Percentiles rank a stretch among this genome's conserved stretches.
Evolutionary conservation across 306 rosid species (phyloP).

Genomic region (Neltuma alba): DNA sequence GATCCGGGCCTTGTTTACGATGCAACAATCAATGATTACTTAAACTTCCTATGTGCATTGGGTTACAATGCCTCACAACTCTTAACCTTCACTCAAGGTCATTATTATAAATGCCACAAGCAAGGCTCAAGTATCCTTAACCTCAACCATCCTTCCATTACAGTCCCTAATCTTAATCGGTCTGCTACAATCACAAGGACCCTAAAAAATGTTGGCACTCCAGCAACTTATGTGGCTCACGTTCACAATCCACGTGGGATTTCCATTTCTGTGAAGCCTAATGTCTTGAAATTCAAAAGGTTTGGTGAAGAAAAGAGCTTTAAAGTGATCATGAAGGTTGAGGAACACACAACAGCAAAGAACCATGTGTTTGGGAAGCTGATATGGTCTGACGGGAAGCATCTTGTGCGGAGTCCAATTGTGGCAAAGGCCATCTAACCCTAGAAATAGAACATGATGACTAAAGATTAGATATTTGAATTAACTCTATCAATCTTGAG

Average conservation of each 20-base stretch:
- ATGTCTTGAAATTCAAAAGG: slow-evolving; percentile 54
- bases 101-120: slow-evolving; percentile 52
- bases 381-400: slow-evolving; percentile 83
- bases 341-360: slow-evolving; percentile 37
- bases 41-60: slow-evolving; percentile 65
- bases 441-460: slow-evolving; percentile 24
- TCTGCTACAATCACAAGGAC: slow-evolving; percentile 60
- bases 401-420: slow-evolving; percentile 75
- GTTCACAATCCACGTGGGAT: slow-evolving; percentile 59
- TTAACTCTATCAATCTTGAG: neutral
- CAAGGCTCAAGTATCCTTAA: slow-evolving; percentile 43
- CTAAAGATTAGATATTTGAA: neutral
- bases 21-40: slow-evolving; percentile 58
- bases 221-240: slow-evolving; percentile 57
- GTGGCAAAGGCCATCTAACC: slow-evolving; percentile 59
- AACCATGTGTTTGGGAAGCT: slow-evolving; percentile 71
- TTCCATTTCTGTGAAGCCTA: slow-evolving; percentile 60
- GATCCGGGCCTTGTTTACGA: slow-evolving; percentile 95
- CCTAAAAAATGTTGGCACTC: slow-evolving; percentile 75
- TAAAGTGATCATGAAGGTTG: slow-evolving; percentile 46
- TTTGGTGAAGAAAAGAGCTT: slow-evolving; percentile 75
- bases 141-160: slow-evolving; percentile 86
- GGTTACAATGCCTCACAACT: slow-evolving; percentile 65
- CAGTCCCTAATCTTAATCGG: slow-evolving; percentile 66
- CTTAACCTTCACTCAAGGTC: slow-evolving; percentile 43